Base-by-base conservation (phyloP, 2,329 filamentous ascomycete genomes). In the Colletotrichum abscissum region DNA sequence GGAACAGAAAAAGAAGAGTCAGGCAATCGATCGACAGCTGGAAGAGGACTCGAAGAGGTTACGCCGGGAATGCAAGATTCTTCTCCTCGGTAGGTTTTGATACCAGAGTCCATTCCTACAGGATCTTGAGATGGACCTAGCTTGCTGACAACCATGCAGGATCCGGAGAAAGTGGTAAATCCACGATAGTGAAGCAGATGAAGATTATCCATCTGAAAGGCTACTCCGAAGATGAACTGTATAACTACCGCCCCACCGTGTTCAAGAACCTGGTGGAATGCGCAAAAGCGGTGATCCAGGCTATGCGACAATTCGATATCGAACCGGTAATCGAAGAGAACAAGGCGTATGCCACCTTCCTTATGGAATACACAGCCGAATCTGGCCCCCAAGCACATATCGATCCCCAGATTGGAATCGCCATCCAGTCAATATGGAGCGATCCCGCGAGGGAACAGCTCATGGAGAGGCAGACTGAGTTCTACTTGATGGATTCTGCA, bases 121-220 rank as follows among this genome's bases (percentile, higher is more conserved):
- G 38, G 8, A 22, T 14, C 22, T n/a, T 16, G 24, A n/a, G 19
- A 9, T 14, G 46, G 49, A 42, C 12, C 5, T 12, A 24, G 26
- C 24, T 38, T 24, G 63, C 74, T 76, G 62, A 75, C 59, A 19
- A 52, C 33, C 52, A 52, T 74, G 77, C 82, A 98, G 97, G 97
- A 77, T 98, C 97, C 76, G 97, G 97, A 77, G 97, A 99, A 87
- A 98, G 96, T 84, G 97, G 97, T 78, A 99, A 99, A 86, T 98
- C 97, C 72, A 99, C 97, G 11, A 98, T 99, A 79, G 97, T 99
- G 78, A 99, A 99, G 85, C 97, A 99, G 88, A 99, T 99, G 97
- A 99, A 98, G 86, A 99, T 99, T 79, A 98, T 99, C 80, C 97
- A 99, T 81, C 93, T 98, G 79, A 98, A 98, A 85, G 97, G 97